These are phyloP conservation scores for Ganoderma leucocontextum DNA, from an alignment of 1,284 basidiomycete genomes.

Conservation along the genomic window DNA sequence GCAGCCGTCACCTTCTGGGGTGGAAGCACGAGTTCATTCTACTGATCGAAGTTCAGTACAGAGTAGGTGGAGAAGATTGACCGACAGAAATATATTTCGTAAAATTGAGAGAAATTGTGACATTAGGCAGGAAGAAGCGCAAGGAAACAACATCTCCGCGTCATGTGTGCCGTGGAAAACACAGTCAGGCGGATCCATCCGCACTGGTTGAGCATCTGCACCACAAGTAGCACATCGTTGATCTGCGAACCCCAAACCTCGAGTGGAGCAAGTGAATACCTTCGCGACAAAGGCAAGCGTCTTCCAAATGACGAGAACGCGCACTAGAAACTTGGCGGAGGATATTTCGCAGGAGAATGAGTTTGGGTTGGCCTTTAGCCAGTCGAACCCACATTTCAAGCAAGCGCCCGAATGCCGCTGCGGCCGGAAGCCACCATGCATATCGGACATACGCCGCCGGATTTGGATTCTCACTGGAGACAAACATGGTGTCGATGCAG, in stretches of 20 bases:
- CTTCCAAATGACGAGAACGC: background rate
- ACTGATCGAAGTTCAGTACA: background rate
- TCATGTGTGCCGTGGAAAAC: background rate
- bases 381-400: background rate
- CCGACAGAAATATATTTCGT: slow-evolving; percentile 1
- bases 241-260: background rate
- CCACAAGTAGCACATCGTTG: background rate
- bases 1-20: background rate
- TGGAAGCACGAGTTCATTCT: background rate
- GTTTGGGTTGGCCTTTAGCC: background rate
- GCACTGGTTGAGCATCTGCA: background rate
- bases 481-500: background rate
- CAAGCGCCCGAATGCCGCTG: background rate
- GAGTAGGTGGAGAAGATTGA: background rate
- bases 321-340: background rate
- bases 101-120: background rate
- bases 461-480: background rate
- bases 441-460: background rate
- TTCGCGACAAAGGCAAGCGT: background rate
- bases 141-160: background rate
- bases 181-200: background rate
- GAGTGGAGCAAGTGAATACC: background rate
- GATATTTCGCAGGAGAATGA: background rate
- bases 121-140: background rate
- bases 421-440: background rate